Evolutionary conservation across 2,329 filamentous ascomycete species (phyloP), one percentile per base, ranked within the genome.

Genomic region (Seiridium cupressi): DNA sequence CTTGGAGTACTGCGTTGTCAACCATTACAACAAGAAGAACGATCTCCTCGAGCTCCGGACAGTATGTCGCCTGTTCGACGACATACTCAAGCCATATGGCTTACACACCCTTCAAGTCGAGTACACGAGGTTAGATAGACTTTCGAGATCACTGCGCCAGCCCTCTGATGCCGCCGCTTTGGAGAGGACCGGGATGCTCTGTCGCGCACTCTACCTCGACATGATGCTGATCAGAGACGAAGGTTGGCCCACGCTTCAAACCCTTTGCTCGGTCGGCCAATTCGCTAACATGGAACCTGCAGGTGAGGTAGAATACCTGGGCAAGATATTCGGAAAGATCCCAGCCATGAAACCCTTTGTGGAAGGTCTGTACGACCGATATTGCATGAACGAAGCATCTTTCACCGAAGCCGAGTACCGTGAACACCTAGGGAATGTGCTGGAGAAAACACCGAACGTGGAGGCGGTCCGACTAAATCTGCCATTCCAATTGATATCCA

Each of bases 161-260:
- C 75, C 69, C 4, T 77, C 74, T 1, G 69, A 74, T 55, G 61
- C 74, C n/a, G 72, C 75, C 65, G 76, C 75, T 5, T 67, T 84
- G n/a, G 73, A 76, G 63, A 77, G 76, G 2, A 74, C 82, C 55
- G 81, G 79, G 2, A 73, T 75, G 36, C 71, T 80, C n/a, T 81
- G 79, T 73, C 77, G 77, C 64, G 77, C 79, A 36, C 65, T 84
- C 4, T 81, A 79, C 60, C 73, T 84, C 53, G 81, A 84, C 65
- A 70, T 84, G 68, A 83, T 81, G 79, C 75, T 83, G 13, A 69
- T 84, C 44, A 76, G 81, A 64, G 81, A 84, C 65, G 79, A 83
- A 57, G 67, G 81, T 83, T 71, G 64, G 77, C 64, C 44, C 6
- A 18, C 35, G n/a, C 36, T 7, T 36, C 18, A 5, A 35, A 46